phyloP scores from a whole-genome alignment of 2,329 filamentous ascomycete species.

The Thielaviopsis punctulata region DNA sequence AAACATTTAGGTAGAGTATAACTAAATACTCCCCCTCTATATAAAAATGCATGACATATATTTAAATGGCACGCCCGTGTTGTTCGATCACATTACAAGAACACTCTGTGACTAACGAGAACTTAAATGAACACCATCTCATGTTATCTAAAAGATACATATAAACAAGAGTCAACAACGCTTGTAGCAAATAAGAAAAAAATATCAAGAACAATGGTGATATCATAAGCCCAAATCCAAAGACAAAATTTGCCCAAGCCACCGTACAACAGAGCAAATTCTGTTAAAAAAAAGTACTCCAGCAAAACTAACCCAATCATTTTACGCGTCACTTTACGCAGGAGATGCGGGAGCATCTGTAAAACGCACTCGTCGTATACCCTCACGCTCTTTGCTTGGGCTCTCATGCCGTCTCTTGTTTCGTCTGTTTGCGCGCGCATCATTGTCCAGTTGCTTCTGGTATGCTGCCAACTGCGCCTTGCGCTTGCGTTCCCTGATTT shows the following conservation, averaged over 20 bases:
- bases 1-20: too few relatives aligned
- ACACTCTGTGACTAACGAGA: background rate
- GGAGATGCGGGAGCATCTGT: conserved; percentile 2
- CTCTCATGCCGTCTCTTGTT: conserved; percentile 9
- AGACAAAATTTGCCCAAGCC: background rate
- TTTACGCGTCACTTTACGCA: background rate
- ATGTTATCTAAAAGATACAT: background rate
- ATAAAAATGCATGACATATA: too few relatives aligned
- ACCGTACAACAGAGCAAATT: too few relatives aligned
- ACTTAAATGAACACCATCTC: background rate
- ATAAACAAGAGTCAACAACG: background rate
- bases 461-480: conserved; percentile 46
- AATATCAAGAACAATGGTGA: background rate
- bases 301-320: background rate
- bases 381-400: background rate
- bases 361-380: conserved; percentile 7
- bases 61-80: background rate
- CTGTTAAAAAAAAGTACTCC: background rate
- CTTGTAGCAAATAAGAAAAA: background rate
- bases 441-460: conserved; percentile 40
- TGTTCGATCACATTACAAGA: too few relatives aligned
- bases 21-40: too few relatives aligned
- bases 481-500: conserved; percentile 37
- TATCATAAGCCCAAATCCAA: background rate
- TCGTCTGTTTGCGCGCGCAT: conserved; percentile 30